Percentiles rank a stretch among this genome's conserved stretches.
These are phyloP conservation scores for Penicillium bovifimosum DNA, from an alignment of 495 filamentous ascomycete genomes.

Conservation along the genomic window DNA sequence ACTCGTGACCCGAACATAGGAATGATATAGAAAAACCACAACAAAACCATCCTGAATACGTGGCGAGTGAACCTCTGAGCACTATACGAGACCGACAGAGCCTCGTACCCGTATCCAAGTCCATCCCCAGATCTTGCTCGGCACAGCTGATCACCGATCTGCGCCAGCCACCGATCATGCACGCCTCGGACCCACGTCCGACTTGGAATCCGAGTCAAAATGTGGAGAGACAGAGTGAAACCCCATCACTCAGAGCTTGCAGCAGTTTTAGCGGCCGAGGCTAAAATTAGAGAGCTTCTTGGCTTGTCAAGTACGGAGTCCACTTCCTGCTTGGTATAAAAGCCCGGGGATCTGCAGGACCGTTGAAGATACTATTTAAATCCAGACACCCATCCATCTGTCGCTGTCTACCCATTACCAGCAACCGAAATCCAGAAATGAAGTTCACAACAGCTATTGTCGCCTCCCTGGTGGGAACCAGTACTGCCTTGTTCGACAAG, in stretches of 20 bases:
- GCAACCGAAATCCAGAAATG: conserved; percentile 18
- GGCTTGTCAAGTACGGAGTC: background rate
- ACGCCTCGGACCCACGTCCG: background rate
- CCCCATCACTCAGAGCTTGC: conserved; percentile 10
- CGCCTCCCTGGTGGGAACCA: conserved; percentile 26
- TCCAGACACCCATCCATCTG: background rate
- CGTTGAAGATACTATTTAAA: background rate
- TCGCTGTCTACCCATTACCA: background rate
- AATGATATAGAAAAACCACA: no score
- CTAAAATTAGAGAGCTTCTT: conserved; percentile 8
- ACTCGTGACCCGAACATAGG: background rate
- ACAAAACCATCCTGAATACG: background rate
- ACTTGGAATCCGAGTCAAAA: background rate
- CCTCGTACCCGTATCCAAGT: background rate
- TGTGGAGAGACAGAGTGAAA: conserved; percentile 21
- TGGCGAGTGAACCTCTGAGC: background rate
- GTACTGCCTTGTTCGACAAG: conserved; percentile 33
- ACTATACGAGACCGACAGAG: background rate
- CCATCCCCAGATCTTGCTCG: background rate
- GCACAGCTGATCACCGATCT: conserved; percentile 7
- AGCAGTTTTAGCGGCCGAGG: conserved; percentile 3
- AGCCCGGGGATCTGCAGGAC: background rate
- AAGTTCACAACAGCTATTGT: conserved; percentile 29
- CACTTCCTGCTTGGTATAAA: conserved; percentile 6
- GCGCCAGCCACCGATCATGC: conserved; percentile 8